Base-by-base conservation (phyloP, 192 early-diverging fungal genomes). In the Coemansia sp. region DNA sequence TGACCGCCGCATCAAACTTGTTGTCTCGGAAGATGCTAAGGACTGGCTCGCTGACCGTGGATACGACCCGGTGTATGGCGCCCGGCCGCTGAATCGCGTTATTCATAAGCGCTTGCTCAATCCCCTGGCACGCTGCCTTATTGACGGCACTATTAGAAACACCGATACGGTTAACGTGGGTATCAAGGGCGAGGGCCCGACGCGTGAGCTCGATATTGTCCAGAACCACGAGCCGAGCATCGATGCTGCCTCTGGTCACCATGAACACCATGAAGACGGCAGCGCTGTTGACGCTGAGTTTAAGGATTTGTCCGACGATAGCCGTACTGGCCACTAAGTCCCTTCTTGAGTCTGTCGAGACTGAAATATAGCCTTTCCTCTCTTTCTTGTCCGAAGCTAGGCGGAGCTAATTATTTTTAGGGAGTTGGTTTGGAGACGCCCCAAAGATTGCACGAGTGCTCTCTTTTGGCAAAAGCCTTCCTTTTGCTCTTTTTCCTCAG, bases 41-140 rank as follows among this genome's bases (percentile, higher is more conserved):
- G 75, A 88, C 33, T 89, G 86, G 88, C 70, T 91, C 14, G 82
- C 86, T 12, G 81, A 87, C 5, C 73, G 74, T 6, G 88, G 88
- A 2, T 91, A 89, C 66, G 87, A 91, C 62, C 88, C 88, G 4
- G 75, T 79, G 28, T 91, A 88, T 61, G 89, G 88, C 53, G 88
- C 89, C 0, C 84, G 89, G 3, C 89, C 89, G 26, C 79, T 91
- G 34, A 91, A 91, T 65, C 64, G 89, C 16, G 68, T 88, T 21
- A 86, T 91, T 47, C 88, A 89, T 61, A 81, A 86, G 81, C 67
- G 77, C 12, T 34, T 85, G 35, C 66, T 86, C 55, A 86, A 85
- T 34, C 82, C 83, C 31, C 64, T 86, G 37, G 82, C 82, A 9
- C 78, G 85, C 61, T 77, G 77, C 37, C 65, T 90, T 26, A 90